phyloP scores from a whole-genome alignment of 805 yeast genomes.

The Starmerella apicola region DNA sequence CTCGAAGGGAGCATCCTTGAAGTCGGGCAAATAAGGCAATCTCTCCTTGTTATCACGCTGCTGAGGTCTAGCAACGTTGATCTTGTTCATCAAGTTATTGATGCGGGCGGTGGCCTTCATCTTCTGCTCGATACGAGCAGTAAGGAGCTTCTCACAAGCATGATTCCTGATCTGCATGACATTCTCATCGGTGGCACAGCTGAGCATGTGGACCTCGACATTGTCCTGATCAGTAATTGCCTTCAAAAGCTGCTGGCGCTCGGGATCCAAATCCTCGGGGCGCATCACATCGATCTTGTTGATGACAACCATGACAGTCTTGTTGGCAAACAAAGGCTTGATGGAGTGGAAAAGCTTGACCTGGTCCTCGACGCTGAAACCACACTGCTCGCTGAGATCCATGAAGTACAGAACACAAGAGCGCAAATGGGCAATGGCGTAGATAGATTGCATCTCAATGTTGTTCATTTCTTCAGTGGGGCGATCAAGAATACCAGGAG shows the following conservation, averaged over 20 bases:
- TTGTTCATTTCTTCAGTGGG: constrained; percentile 99
- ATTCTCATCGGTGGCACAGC: constrained; percentile 88
- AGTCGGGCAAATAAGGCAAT: constrained; percentile 72
- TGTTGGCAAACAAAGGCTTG: constrained; percentile 94
- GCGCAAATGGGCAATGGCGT: constrained; percentile 96
- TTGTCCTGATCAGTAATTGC: constrained; percentile 48
- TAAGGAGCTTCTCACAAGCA: constrained; percentile 92
- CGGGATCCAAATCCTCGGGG: constrained; percentile 70
- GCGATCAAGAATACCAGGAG: constrained; percentile 97
- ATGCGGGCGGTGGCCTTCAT: constrained; percentile 86
- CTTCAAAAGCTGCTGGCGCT: constrained; percentile 57
- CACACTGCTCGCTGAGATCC: constrained; percentile 99
- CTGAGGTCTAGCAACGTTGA: constrained; percentile 85
- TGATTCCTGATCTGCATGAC: constrained; percentile 91
- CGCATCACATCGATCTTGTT: constrained; percentile 87
- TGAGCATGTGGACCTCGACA: constrained; percentile 84
- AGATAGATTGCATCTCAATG: constrained; percentile 98
- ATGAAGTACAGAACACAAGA: constrained; percentile 93
- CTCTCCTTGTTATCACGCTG: constrained; percentile 73
- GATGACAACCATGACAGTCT: constrained; percentile 87
- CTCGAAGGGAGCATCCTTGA: constrained; percentile 58
- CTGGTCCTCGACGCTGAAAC: constrained; percentile 93
- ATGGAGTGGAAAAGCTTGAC: constrained; percentile 93
- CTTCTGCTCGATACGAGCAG: constrained; percentile 93
- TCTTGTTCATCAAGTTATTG: constrained; percentile 79